These are phyloP conservation scores for Lecanoromycetidae sp. DNA, from an alignment of 2,329 filamentous ascomycete genomes.

Conservation along the genomic window DNA sequence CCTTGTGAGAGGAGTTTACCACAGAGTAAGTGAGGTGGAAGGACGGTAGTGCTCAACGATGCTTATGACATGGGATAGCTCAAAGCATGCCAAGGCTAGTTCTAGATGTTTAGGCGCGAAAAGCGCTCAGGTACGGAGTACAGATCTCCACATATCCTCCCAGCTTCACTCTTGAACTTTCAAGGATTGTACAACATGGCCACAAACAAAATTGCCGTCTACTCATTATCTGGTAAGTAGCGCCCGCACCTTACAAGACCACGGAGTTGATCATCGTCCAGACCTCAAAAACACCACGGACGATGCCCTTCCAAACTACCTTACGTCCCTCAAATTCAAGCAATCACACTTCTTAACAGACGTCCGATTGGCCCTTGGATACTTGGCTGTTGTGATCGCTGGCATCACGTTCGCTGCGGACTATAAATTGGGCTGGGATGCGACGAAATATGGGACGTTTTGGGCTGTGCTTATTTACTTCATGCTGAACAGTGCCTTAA, in stretches of 20 bases:
- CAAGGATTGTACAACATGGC: conserved; percentile 29
- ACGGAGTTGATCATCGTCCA: conserved; percentile 27
- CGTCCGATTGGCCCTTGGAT: conserved; percentile 71
- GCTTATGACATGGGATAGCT: too few species aligned
- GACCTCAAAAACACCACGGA: conserved; percentile 96
- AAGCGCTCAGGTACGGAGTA: conserved; percentile 2
- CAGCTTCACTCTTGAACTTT: not conserved
- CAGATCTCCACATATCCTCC: conserved; percentile 1
- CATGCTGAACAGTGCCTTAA: conserved; percentile 62
- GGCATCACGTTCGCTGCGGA: conserved; percentile 81
- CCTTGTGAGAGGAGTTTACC: too few species aligned
- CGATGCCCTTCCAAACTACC: conserved; percentile 86
- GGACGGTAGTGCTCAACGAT: too few species aligned
- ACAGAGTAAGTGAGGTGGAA: too few species aligned
- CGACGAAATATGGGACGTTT: conserved; percentile 68
- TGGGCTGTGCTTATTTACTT: conserved; percentile 70
- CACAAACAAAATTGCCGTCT: conserved; percentile 46
- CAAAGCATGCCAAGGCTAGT: too few species aligned
- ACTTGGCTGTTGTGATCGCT: conserved; percentile 65
- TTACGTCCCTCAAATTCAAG: conserved; percentile 73
- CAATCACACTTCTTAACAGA: conserved; percentile 74
- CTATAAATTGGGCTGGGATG: conserved; percentile 81
- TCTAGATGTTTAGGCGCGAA: too few species aligned
- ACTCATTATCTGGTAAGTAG: conserved; percentile 51
- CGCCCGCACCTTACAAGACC: not conserved